Percentiles rank a stretch among this genome's conserved stretches.
Evolutionary conservation across 169 alveolate species (phyloP).

Genomic region (Cryptosporidium canis): DNA sequence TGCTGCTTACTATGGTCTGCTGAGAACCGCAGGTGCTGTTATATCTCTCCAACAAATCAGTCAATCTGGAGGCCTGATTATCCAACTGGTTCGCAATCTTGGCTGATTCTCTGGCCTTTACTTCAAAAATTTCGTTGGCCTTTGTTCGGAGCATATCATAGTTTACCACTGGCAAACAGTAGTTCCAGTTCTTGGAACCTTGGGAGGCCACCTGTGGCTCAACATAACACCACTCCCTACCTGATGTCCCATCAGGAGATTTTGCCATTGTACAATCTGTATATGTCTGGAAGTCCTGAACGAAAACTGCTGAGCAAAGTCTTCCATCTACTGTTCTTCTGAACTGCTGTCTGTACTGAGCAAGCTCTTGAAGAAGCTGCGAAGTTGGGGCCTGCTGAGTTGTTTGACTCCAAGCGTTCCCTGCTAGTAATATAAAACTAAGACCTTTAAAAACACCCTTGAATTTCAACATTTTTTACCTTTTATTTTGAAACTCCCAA

Average conservation of each 20-base stretch:
- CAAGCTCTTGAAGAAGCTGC: conserved; percentile 75
- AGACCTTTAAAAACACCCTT: conserved; percentile 29
- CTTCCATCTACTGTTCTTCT: conserved; percentile 89
- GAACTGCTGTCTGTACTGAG: conserved; percentile 86
- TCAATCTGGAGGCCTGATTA: conserved; percentile 63
- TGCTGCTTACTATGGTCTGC: conserved; percentile 66
- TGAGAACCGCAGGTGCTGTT: conserved; percentile 70
- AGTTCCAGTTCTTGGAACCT: conserved; percentile 89
- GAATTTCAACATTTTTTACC: conserved; percentile 37
- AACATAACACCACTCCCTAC: conserved; percentile 90
- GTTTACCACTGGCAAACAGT: conserved; percentile 84
- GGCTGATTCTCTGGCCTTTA: conserved; percentile 64
- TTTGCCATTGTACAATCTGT: conserved; percentile 88
- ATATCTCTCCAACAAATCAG: conserved; percentile 57
- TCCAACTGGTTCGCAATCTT: conserved; percentile 67
- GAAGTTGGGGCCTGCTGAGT: conserved; percentile 65
- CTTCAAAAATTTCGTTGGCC: conserved; percentile 75
- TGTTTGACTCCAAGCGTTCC: conserved; percentile 47
- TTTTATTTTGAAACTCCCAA: conserved; percentile 21
- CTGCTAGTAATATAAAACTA: conserved; percentile 4
- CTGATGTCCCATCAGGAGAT: conserved; percentile 90
- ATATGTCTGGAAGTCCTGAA: conserved; percentile 87
- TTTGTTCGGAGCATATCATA: conserved; percentile 83
- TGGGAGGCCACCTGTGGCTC: conserved; percentile 90
- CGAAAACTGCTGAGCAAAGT: conserved; percentile 89